Base-by-base conservation (phyloP, 139 green algal species). In the Chlorella sp. region DNA sequence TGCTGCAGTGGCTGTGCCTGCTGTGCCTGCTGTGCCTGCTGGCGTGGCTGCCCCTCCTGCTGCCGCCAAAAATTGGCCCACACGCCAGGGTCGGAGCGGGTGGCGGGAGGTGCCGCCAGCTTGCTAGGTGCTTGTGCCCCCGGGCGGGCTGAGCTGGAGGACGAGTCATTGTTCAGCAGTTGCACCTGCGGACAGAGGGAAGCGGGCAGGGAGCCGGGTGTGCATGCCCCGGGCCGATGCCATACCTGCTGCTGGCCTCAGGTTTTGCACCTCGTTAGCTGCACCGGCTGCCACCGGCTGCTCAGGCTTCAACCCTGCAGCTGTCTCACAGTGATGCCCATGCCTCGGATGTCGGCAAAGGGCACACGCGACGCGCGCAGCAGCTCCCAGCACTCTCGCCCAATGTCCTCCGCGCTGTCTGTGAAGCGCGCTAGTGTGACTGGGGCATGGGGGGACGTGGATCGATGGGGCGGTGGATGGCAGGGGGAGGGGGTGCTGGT, bases 251-350 rank as follows among this genome's bases (percentile, higher is more conserved):
- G n/a, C n/a, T n/a, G n/a, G n/a, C n/a, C n/a, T n/a, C n/a, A n/a
- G n/a, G n/a, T n/a, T n/a, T n/a, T n/a, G n/a, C 7, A 51, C 44
- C 44, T 51, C 9, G 44, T 9, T n/a, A n/a, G 9, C 44, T 51
- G 44, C 87, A 28, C 84, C 56, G 5, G 41, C 20, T 28, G 86
- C 87, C 32, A 85, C 51, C 16, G 85, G 38, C 75, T 26, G 90
- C 60, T 91, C 86, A 64, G 94, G 88, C 3, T 64, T n/a, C 62
- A 41, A 51, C 44, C 44, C n/a, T n/a, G 44, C 44, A 65, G 5
- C 28, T 56, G 30, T 56, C 78, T 78, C 84, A 96, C 91, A 70
- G 86, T 81, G n/a, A 98, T 91, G 62, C 96, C 95, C 38, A 98
- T 71, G 34, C 96, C 96, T 4, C 94, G 87, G 70, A 98, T 92